phyloP scores from a whole-genome alignment of 1,284 basidiomycete species.

The Earliella scabrosa region DNA sequence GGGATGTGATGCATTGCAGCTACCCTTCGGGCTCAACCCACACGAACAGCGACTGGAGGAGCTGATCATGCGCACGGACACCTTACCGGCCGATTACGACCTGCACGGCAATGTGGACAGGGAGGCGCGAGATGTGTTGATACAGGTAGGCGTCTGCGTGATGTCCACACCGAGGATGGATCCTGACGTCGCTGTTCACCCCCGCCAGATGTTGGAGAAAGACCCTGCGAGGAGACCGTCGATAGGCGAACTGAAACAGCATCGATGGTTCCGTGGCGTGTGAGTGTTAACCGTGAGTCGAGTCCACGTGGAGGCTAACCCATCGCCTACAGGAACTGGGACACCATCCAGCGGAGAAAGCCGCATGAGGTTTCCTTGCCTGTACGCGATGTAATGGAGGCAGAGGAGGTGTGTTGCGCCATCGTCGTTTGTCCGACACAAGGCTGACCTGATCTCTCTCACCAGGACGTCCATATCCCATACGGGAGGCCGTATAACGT shows the following conservation, averaged over 20 bases:
- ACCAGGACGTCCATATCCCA: slow-evolving; percentile 6
- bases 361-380: background rate
- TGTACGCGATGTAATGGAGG: background rate
- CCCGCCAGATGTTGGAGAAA: slow-evolving; percentile 30
- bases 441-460: background rate
- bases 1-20: slow-evolving; percentile 5
- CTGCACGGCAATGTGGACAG: slow-evolving; percentile 14
- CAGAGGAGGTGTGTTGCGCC: slow-evolving; percentile 3
- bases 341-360: slow-evolving; percentile 5
- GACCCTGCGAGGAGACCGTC: slow-evolving; percentile 26
- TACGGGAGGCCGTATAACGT: slow-evolving; percentile 15
- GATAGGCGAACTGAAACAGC: slow-evolving; percentile 29
- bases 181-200: no score
- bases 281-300: slow-evolving; percentile 10
- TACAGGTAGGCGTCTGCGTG: slow-evolving; percentile 21
- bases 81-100: slow-evolving; percentile 15
- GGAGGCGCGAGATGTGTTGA: slow-evolving; percentile 21
- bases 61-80: slow-evolving; percentile 21
- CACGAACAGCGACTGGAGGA: slow-evolving; percentile 23
- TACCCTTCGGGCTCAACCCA: slow-evolving; percentile 27
- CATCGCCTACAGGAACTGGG: slow-evolving; percentile 16
- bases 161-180: no score
- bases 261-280: slow-evolving; percentile 29
- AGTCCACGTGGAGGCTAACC: background rate
- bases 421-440: background rate